These are phyloP conservation scores for Bipolaris oryzae DNA, from an alignment of 2,329 filamentous ascomycete genomes.

Conservation along the genomic window DNA sequence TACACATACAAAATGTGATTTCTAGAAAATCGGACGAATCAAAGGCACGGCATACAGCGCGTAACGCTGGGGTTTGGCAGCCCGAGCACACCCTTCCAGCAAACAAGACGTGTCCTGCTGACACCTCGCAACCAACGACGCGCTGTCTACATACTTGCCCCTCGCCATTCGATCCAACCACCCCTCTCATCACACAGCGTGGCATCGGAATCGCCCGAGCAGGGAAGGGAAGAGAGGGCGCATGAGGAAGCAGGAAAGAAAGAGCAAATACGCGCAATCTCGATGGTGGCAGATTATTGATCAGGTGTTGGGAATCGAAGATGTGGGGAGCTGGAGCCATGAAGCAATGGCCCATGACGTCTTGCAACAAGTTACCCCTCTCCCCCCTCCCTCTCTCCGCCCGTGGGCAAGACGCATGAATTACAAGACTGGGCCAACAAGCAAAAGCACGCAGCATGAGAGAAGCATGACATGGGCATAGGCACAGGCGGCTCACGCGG, in stretches of 20 bases:
- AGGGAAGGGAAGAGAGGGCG: background rate
- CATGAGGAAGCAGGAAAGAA: too few relatives aligned
- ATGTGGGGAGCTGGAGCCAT: too few relatives aligned
- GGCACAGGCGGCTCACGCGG: constrained; percentile 16
- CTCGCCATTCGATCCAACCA: constrained; percentile 6
- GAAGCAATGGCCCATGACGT: too few relatives aligned
- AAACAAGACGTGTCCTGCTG: constrained; percentile 19
- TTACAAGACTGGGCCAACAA: too few relatives aligned
- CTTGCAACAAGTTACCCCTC: too few relatives aligned
- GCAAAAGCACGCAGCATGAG: constrained; percentile 2
- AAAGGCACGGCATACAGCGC: constrained; percentile 2
- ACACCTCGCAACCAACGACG: constrained; percentile 5
- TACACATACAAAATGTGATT: background rate
- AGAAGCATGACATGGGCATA: constrained; percentile 3
- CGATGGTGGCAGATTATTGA: constrained; percentile 4
- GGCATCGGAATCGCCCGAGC: background rate
- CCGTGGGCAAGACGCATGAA: too few relatives aligned
- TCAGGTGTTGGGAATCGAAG: too few relatives aligned
- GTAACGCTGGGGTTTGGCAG: constrained; percentile 7
- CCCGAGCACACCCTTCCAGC: constrained; percentile 15
- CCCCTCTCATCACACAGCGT: constrained; percentile 5
- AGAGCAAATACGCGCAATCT: background rate
- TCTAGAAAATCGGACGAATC: background rate
- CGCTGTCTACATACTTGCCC: background rate
- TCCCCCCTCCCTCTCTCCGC: too few relatives aligned